Percentiles rank a stretch among this genome's conserved stretches.
Evolutionary conservation across 805 yeast species (phyloP).

Genomic region (Torulaspora gathmanii): DNA sequence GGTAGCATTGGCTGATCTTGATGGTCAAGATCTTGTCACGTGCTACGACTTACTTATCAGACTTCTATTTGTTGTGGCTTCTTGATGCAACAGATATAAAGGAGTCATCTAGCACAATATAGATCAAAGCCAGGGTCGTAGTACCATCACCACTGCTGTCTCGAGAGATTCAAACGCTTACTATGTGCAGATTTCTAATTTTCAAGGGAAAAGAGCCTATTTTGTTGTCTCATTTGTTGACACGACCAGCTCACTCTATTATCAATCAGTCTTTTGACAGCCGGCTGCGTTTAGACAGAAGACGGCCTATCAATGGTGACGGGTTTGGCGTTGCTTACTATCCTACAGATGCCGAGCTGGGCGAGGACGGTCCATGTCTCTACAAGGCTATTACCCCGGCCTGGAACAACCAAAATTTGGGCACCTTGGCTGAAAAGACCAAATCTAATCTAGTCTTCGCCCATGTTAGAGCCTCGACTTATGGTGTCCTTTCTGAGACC

Average conservation of each 20-base stretch:
- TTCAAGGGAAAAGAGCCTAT: constrained; percentile 90
- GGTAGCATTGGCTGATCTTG: not conserved
- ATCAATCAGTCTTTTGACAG: constrained; percentile 95
- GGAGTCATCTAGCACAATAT: too few species aligned
- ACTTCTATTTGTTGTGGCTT: not conserved
- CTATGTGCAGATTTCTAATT: constrained; percentile 89
- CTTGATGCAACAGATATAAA: not conserved
- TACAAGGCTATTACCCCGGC: constrained; percentile 97
- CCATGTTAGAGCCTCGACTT: constrained; percentile 93
- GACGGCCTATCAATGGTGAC: constrained; percentile 95
- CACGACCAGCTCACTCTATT: constrained; percentile 95
- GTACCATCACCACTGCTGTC: not conserved
- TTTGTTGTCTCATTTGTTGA: constrained; percentile 75
- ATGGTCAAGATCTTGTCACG: not conserved
- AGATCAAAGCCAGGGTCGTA: not conserved
- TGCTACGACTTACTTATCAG: not conserved
- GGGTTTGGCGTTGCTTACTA: constrained; percentile 98
- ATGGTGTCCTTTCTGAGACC: constrained; percentile 89
- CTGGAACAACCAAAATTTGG: constrained; percentile 92
- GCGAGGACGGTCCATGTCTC: constrained; percentile 73
- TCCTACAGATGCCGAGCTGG: constrained; percentile 50
- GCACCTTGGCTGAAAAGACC: constrained; percentile 82
- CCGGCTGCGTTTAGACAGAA: constrained; percentile 74
- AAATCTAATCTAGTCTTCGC: constrained; percentile 82
- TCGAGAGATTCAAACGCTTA: not conserved